Base-by-base conservation (phyloP, 768 basidiomycete genomes). In the Boletus edulis region DNA sequence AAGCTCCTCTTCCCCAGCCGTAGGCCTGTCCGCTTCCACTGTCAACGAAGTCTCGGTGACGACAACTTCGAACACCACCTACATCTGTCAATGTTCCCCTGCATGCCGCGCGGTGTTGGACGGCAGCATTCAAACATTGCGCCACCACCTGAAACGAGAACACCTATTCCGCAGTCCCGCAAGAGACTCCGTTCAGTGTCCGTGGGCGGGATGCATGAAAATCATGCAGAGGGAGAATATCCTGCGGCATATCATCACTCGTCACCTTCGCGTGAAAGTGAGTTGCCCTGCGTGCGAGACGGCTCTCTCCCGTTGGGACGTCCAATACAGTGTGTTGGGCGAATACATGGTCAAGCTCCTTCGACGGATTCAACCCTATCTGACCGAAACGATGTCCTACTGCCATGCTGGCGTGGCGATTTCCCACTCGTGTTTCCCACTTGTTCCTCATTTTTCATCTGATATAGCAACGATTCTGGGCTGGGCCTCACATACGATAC, bases 251-350 rank as follows among this genome's bases (percentile, higher is more conserved):
- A 62, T 66, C 10, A 22, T 64, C 1, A 35, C 56, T 2, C 11
- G 51, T 37, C 65, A 66, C 37, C 38, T 67, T 13, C 51, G 24
- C 1, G 44, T 64, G 27, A 58, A 52, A 46, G 57, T 56, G 46
- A 11, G 2, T 5, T 66, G 65, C 42, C 14, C 3, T 5, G 11
- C 2, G 2, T 67, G 65, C 27, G 62, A 62, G 1, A 7, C 49
- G 9, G 11, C 34, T 13, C 58, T 66, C 32, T 67, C 62, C 38
- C 61, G 65, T 4, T 35, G 44, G 10, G 65, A 67, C 34, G 60
- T 67, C 48, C 58, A 35, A 22, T 45, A 41, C 1, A 58, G 44
- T 41, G 5, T 66, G 65, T 41, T 50, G 22, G 0, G 20, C 48
- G 13, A n/a, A 20, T 9, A 20, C 22, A 3, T 17, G 3, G 38